Evolutionary conservation across 1,284 basidiomycete species (phyloP), one percentile per base, ranked within the genome.

Genomic region (Schizopora paradoxa): DNA sequence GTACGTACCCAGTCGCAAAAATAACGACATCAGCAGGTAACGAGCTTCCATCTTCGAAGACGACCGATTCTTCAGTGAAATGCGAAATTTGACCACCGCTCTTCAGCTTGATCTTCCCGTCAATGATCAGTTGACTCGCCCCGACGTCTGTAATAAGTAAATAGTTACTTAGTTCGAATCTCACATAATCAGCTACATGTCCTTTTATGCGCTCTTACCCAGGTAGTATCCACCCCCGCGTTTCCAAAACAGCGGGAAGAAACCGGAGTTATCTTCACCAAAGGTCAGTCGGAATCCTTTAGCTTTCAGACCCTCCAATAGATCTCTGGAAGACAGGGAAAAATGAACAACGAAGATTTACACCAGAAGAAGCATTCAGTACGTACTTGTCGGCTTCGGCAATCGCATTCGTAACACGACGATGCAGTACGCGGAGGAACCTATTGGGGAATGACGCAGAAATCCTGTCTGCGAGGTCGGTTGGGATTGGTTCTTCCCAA

Each of bases 401-500:
- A 18, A 52, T 50, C 8, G 11, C 21, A 14, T 42, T 33, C 11
- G 47, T 40, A 6, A 39, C 14, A 14, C 61, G 45, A 48, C 67
- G 60, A 43, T 66, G 61, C 45, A 61, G 60, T 28, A 65, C 52
- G 45, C 63, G 63, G 48, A 51, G 61, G 33, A 74, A 55, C 28
- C 59, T 57, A 51, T 69, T 70, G 0, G 79, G 77, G 55, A 72
- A 66, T 3, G 73, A 74, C 31, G 74, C 73, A 35, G 66, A 68
- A 32, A 78, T 57, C 5, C 71, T 66, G 55, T 82, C 79, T 1
- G 70, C 72, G 28, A 73, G 58, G 29, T 79, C 75, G n/a, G 66
- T 63, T 2, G 72, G 64, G 2, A 69, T 68, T 1, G 64, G 66
- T 34, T 66, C 69, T 49, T 80, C 70, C 56, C 58, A 56, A 58